Conservation (phyloP, 2,329 filamentous ascomycete species). For the Colletotrichum musicola region DNA sequence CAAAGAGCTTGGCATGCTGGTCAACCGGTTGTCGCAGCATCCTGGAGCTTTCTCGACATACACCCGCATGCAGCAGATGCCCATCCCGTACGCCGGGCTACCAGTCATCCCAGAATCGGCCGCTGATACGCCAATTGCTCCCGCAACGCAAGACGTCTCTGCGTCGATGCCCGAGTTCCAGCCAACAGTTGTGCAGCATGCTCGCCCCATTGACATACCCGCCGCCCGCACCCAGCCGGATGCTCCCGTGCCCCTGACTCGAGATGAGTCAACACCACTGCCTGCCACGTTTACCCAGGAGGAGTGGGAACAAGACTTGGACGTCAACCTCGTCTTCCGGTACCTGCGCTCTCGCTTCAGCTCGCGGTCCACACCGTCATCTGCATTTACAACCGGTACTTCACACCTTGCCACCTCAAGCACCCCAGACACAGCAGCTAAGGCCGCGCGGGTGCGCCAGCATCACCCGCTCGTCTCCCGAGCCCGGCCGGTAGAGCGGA, state of each 20-base stretch:
- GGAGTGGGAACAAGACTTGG: conserved; percentile 94
- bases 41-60: conserved; percentile 92
- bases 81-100: conserved; percentile 83
- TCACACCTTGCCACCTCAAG: conserved; percentile 62
- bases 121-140: conserved; percentile 44
- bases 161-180: conserved; percentile 60
- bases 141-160: conserved; percentile 64
- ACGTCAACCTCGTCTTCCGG: conserved; percentile 91
- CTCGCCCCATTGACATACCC: conserved; percentile 53
- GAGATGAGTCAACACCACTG: conserved; percentile 32
- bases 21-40: conserved; percentile 82
- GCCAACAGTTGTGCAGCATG: conserved; percentile 58
- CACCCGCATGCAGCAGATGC: conserved; percentile 71
- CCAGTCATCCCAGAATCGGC: conserved; percentile 71
- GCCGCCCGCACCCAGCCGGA: conserved; percentile 44
- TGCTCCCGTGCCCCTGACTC: conserved; percentile 16
- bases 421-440: conserved; percentile 76
- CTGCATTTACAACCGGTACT: conserved; percentile 57
- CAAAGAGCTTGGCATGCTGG: conserved; percentile 84
- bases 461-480: conserved; percentile 88
- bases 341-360: conserved; percentile 85
- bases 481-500: conserved; percentile 63
- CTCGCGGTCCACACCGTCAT: conserved; percentile 58
- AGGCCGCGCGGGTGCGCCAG: conserved; percentile 86
- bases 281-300: conserved; percentile 70